Evolutionary conservation across 139 green algal species (phyloP).

Genomic region (Coelastrella sp.): DNA sequence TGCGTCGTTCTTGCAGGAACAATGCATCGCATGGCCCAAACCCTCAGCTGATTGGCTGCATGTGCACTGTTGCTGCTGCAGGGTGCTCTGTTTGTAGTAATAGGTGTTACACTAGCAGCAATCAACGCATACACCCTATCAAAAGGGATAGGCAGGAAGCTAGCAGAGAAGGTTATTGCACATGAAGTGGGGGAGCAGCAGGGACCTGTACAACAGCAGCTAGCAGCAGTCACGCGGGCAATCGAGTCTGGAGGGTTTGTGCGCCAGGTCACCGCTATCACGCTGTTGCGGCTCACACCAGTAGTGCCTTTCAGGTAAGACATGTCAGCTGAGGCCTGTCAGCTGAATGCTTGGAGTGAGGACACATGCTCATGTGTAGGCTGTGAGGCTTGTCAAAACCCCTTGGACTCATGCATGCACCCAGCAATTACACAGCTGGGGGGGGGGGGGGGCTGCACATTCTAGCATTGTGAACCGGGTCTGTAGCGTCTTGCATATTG

Average conservation of each 20-base stretch:
- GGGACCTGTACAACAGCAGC: conserved; percentile 47
- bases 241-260: conserved; percentile 79
- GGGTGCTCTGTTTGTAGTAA: conserved; percentile 65
- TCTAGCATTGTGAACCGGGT: no score
- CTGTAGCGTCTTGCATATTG: no score
- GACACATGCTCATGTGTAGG: no score
- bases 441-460: no score
- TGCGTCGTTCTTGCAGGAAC: no score
- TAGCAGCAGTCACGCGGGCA: conserved; percentile 55
- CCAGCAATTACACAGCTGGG: no score
- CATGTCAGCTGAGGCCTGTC: conserved; percentile 66
- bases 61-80: conserved; percentile 36
- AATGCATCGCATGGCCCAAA: background rate
- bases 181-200: conserved; percentile 50
- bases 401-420: no score
- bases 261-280: conserved; percentile 81
- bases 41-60: background rate
- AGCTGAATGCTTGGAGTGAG: background rate
- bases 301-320: conserved; percentile 81
- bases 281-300: conserved; percentile 84
- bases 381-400: no score
- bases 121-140: conserved; percentile 69
- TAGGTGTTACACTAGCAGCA: conserved; percentile 67
- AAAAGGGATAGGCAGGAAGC: conserved; percentile 58
- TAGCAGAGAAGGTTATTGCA: conserved; percentile 68